These are phyloP conservation scores for Penicillium freii DNA, from an alignment of 2,329 filamentous ascomycete genomes.

Conservation along the genomic window DNA sequence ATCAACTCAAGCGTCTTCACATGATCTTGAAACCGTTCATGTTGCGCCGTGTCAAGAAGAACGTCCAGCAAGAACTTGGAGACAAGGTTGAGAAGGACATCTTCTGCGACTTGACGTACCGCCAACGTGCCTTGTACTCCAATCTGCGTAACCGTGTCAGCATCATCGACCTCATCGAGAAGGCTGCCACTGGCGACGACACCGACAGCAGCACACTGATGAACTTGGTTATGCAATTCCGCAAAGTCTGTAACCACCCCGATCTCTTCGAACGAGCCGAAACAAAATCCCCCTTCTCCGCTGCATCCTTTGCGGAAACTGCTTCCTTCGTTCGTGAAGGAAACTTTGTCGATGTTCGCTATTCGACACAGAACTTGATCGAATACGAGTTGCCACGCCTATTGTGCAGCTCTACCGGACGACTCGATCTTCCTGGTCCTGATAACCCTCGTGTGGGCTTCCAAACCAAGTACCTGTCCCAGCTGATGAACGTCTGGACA, in stretches of 20 bases:
- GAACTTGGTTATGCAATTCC: constrained; percentile 99
- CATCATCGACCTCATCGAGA: constrained; percentile 97
- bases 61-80: constrained; percentile 96
- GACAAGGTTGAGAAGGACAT: constrained; percentile 98
- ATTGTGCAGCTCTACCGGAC: constrained; percentile 76
- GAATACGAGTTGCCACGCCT: constrained; percentile 79
- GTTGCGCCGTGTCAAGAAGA: constrained; percentile 99
- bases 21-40: constrained; percentile 99
- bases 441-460: constrained; percentile 77
- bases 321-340: constrained; percentile 93
- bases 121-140: constrained; percentile 88
- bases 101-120: constrained; percentile 94
- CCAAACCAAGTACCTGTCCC: constrained; percentile 69
- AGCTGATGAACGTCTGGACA: constrained; percentile 88
- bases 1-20: constrained; percentile 92
- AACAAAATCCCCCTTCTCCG: constrained; percentile 79
- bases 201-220: constrained; percentile 93
- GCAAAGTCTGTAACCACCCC: constrained; percentile 98
- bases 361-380: constrained; percentile 83
- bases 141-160: constrained; percentile 96
- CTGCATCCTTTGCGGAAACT: constrained; percentile 88
- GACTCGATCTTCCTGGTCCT: constrained; percentile 69
- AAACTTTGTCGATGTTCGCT: constrained; percentile 71
- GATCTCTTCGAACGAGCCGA: constrained; percentile 95
- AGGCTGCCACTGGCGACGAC: constrained; percentile 89